Evolutionary conservation across 2,329 filamentous ascomycete species (phyloP).

Genomic region (Cladosporium cucumerinum): DNA sequence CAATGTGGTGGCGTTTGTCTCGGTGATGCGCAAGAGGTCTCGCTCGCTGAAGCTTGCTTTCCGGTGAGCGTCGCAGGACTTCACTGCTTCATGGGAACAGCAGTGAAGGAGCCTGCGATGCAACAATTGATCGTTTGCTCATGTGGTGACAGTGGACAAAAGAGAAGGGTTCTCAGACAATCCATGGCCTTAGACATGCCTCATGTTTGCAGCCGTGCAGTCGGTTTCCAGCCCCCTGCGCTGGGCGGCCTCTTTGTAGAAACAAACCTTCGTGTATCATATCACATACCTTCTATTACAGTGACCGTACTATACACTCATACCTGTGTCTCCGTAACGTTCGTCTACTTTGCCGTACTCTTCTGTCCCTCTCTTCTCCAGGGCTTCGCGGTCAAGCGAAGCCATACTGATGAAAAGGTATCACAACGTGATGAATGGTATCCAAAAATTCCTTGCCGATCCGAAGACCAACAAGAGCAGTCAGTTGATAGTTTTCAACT

Average conservation of each 20-base stretch:
- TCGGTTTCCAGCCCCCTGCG: background rate
- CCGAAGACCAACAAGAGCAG: conserved; percentile 69
- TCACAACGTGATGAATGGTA: background rate
- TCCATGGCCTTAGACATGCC: background rate
- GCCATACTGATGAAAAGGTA: conserved; percentile 17
- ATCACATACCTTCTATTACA: background rate
- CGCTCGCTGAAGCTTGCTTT: background rate
- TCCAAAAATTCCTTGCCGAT: conserved; percentile 77
- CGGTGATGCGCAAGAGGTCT: background rate
- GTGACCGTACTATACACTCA: background rate
- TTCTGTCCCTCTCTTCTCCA: conserved; percentile 8
- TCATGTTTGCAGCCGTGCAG: background rate
- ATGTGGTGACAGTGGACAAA: background rate
- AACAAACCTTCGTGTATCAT: background rate
- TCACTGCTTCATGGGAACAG: background rate
- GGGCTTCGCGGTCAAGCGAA: background rate
- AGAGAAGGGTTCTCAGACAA: background rate
- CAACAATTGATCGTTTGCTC: background rate
- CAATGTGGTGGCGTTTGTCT: background rate
- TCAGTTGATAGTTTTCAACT: conserved; percentile 82
- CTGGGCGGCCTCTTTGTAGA: background rate
- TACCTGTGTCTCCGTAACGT: background rate
- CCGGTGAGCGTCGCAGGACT: background rate
- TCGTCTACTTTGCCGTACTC: background rate
- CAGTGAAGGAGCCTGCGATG: background rate